Evolutionary conservation across 1,139 yeast genomes (phyloP).

Genomic region (Spathaspora sp.): DNA sequence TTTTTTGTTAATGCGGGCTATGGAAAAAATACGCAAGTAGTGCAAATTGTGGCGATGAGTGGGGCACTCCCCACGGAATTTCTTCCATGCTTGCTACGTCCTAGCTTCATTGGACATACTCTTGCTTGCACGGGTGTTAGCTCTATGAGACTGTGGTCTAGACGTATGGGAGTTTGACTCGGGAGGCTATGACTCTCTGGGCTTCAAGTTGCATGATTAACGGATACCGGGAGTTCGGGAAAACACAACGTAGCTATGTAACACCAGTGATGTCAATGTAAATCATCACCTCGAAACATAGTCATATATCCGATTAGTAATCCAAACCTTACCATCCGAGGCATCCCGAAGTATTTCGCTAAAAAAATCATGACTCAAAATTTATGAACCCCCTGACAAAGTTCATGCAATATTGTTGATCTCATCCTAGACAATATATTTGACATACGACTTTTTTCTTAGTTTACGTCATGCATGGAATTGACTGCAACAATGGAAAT

Average conservation of each 20-base stretch:
- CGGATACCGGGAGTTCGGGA: too few relatives aligned
- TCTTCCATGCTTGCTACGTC: too few relatives aligned
- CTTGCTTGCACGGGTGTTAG: too few relatives aligned
- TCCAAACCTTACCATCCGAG: not conserved
- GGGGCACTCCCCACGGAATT: not conserved
- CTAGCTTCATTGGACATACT: too few relatives aligned
- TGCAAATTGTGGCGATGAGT: not conserved
- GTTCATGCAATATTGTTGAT: not conserved
- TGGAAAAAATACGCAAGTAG: not conserved
- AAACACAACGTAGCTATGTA: too few relatives aligned
- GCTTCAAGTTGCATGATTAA: too few relatives aligned
- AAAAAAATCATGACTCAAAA: not conserved
- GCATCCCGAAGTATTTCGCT: not conserved
- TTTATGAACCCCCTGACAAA: not conserved
- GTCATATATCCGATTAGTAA: not conserved
- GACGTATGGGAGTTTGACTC: too few relatives aligned
- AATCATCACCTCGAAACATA: not conserved
- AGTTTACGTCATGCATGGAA: not conserved
- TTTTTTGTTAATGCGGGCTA: not conserved
- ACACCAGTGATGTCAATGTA: not conserved
- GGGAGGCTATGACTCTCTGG: too few relatives aligned
- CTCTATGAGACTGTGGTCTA: too few relatives aligned
- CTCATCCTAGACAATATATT: not conserved
- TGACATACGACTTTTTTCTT: too few relatives aligned
- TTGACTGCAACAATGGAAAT: not conserved